Percentiles rank a stretch among this genome's conserved stretches.
Evolutionary conservation across 371 early-diverging fungal species (phyloP).

Genomic region (Mortierella sp.): DNA sequence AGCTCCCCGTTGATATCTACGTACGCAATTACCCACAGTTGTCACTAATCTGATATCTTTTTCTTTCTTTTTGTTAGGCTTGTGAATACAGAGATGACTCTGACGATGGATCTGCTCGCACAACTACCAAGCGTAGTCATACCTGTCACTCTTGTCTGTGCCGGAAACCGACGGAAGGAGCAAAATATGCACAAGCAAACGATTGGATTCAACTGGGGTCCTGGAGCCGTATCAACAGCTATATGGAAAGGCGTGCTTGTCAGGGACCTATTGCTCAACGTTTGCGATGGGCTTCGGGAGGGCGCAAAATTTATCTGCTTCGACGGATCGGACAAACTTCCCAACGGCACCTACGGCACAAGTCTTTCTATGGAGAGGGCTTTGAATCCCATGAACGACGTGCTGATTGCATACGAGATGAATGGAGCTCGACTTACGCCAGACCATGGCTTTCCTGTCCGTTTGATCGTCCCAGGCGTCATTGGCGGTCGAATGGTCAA

Average conservation of each 20-base stretch:
- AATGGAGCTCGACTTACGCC: slow-evolving; percentile 82
- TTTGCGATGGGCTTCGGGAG: slow-evolving; percentile 63
- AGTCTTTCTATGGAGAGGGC: slow-evolving; percentile 79
- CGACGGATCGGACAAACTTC: slow-evolving; percentile 75
- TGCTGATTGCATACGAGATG: slow-evolving; percentile 91
- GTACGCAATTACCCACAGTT: not conserved
- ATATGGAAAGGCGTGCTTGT: slow-evolving; percentile 87
- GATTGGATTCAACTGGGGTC: slow-evolving; percentile 83
- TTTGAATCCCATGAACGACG: slow-evolving; percentile 78
- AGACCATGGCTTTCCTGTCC: slow-evolving; percentile 88
- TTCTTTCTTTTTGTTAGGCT: slow-evolving; percentile 52
- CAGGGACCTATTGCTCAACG: slow-evolving; percentile 74
- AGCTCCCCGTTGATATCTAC: not conserved
- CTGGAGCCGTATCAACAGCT: slow-evolving; percentile 82
- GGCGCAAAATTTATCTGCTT: slow-evolving; percentile 78
- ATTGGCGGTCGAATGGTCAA: slow-evolving; percentile 92
- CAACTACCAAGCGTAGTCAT: slow-evolving; percentile 63
- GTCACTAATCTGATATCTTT: not conserved
- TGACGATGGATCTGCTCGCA: slow-evolving; percentile 72
- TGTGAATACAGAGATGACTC: slow-evolving; percentile 61
- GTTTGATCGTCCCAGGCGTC: slow-evolving; percentile 87
- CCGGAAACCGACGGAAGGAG: slow-evolving; percentile 88
- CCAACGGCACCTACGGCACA: slow-evolving; percentile 82
- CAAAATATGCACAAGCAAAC: slow-evolving; percentile 81
- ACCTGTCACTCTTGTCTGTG: slow-evolving; percentile 79